Evolutionary conservation across 2,329 filamentous ascomycete genomes (phyloP).

Genomic region (Tolypocladium album): DNA sequence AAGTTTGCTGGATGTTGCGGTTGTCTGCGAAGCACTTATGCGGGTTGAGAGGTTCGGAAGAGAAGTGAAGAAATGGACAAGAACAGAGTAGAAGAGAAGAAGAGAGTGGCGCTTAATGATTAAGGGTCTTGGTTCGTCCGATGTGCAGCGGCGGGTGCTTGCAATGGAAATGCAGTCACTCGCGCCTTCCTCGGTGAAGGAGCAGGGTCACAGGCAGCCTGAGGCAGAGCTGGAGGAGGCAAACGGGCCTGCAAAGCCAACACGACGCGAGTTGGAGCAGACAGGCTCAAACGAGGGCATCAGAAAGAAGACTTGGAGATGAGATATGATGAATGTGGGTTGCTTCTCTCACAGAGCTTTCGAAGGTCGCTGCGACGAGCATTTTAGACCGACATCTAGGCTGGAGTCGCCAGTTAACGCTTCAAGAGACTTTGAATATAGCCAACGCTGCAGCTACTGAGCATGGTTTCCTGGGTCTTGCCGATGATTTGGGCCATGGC

Average conservation of each 20-base stretch:
- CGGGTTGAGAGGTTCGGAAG: background rate
- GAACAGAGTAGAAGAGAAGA: background rate
- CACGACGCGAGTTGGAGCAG: background rate
- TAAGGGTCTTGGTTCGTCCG: background rate
- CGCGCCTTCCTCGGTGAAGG: background rate
- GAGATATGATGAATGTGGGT: background rate
- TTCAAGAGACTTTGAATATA: background rate
- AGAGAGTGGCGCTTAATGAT: background rate
- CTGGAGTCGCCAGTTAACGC: background rate
- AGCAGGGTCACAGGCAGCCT: background rate
- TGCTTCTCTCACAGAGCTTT: background rate
- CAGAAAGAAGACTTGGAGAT: background rate
- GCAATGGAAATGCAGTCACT: background rate
- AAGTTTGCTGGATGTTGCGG: background rate
- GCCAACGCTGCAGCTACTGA: background rate
- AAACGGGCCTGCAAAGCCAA: background rate
- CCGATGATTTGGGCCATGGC: no score
- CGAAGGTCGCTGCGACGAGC: background rate
- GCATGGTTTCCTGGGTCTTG: no score
- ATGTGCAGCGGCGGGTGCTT: background rate
- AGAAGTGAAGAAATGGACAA: background rate
- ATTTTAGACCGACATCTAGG: background rate
- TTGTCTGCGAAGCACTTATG: background rate
- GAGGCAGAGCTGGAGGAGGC: background rate
- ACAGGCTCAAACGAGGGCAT: background rate